Conservation (phyloP, 441 rosid species). For the Bocquillonia castaneifolia region DNA sequence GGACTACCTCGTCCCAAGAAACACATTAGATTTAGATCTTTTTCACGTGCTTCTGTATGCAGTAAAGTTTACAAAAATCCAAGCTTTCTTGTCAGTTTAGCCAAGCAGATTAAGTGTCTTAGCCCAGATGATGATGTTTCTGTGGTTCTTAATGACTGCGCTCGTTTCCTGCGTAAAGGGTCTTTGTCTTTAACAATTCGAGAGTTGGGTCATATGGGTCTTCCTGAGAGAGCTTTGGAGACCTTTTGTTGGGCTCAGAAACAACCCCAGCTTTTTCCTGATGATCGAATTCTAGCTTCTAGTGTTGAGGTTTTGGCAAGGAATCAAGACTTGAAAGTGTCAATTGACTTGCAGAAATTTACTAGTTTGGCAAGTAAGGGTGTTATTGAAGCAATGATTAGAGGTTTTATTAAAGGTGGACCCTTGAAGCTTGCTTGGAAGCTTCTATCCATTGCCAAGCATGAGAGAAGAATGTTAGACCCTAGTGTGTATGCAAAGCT, state of each 20-base stretch:
- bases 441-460: slow-evolving; percentile 50
- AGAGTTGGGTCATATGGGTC: slow-evolving; percentile 69
- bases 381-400: slow-evolving; percentile 80
- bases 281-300: slow-evolving; percentile 59
- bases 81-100: slow-evolving; percentile 51
- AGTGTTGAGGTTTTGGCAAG: slow-evolving; percentile 68
- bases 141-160: slow-evolving; percentile 45
- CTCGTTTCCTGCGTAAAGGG: slow-evolving; percentile 65
- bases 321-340: slow-evolving; percentile 56
- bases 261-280: slow-evolving; percentile 60
- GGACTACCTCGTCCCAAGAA: slow-evolving; percentile 59
- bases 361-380: slow-evolving; percentile 47
- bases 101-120: slow-evolving; percentile 59
- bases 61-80: slow-evolving; percentile 54
- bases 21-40: slow-evolving; percentile 25
- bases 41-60: slow-evolving; percentile 37
- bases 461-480: slow-evolving; percentile 50
- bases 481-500: slow-evolving; percentile 60
- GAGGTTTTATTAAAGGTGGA: slow-evolving; percentile 66
- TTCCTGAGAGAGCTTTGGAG: slow-evolving; percentile 69
- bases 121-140: slow-evolving; percentile 46
- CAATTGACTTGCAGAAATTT: slow-evolving; percentile 46
- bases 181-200: slow-evolving; percentile 59
- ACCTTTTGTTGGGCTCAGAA: slow-evolving; percentile 78
- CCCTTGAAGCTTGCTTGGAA: slow-evolving; percentile 62